Conservation (phyloP, 75 land plant genomes). For the Larix kaempferi region DNA sequence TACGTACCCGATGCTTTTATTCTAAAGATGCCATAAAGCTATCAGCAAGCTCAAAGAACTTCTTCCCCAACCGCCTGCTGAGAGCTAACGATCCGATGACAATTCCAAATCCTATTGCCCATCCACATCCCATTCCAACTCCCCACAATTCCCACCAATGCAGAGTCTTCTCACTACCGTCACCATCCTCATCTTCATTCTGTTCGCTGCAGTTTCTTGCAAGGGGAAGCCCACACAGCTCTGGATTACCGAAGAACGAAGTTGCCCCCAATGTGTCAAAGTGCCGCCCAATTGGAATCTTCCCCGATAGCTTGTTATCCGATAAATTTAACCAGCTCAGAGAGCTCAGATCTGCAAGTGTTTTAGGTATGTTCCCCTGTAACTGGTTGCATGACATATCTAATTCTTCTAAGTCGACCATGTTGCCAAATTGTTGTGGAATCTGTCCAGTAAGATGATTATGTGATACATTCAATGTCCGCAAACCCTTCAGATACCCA, state of each 20-base stretch:
- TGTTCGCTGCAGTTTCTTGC: not conserved
- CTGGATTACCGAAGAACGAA: conserved; percentile 6
- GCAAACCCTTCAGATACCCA: not conserved
- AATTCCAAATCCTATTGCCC: not conserved
- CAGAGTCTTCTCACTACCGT: not conserved
- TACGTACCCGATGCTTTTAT: too few relatives aligned
- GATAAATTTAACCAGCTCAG: conserved; percentile 6
- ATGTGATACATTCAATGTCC: not conserved
- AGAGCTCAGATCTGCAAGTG: not conserved
- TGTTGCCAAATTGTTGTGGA: conserved; percentile 1
- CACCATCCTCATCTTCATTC: not conserved
- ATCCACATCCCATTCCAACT: not conserved
- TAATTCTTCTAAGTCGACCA: not conserved
- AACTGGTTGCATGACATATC: conserved; percentile 15
- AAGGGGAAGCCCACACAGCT: conserved; percentile 14
- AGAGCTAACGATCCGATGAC: not conserved
- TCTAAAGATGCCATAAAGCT: too few relatives aligned
- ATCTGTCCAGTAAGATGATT: conserved; percentile 6
- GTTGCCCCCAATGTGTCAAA: not conserved
- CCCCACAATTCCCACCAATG: not conserved
- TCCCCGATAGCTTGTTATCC: conserved; percentile 11
- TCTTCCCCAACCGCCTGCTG: not conserved
- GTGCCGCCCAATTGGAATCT: not conserved
- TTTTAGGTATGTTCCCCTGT: not conserved
- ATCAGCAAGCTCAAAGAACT: not conserved